These are phyloP conservation scores for Colletotrichum lupini DNA, from an alignment of 2,329 filamentous ascomycete genomes.

Conservation along the genomic window DNA sequence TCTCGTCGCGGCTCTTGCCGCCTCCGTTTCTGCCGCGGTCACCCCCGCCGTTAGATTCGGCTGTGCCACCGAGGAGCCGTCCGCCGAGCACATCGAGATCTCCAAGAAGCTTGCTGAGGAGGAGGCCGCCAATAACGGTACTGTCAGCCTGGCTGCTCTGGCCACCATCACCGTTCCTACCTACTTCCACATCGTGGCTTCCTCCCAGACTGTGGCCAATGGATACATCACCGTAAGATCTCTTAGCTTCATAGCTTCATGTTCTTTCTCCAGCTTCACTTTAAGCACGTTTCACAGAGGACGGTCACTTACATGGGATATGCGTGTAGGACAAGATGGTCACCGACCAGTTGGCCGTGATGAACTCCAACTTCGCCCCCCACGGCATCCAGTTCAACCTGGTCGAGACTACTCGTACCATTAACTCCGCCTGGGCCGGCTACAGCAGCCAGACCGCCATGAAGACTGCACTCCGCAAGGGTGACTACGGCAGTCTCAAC, in stretches of 20 bases:
- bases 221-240: slow-evolving; percentile 49
- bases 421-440: slow-evolving; percentile 58
- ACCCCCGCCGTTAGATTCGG: background rate
- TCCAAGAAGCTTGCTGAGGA: slow-evolving; percentile 35
- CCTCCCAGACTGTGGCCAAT: slow-evolving; percentile 40
- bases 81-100: slow-evolving; percentile 28
- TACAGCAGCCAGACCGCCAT: slow-evolving; percentile 53
- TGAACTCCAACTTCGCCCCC: slow-evolving; percentile 58
- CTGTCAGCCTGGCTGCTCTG: slow-evolving; percentile 36
- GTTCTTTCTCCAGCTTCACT: no score
- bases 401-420: slow-evolving; percentile 55
- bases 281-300: no score
- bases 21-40: slow-evolving; percentile 15
- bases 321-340: slow-evolving; percentile 43
- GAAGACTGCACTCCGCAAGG: slow-evolving; percentile 58
- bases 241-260: background rate
- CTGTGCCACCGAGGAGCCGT: slow-evolving; percentile 8
- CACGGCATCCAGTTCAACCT: slow-evolving; percentile 58
- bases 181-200: slow-evolving; percentile 51
- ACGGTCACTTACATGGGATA: background rate
- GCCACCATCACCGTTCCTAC: slow-evolving; percentile 49
- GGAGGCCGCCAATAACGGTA: slow-evolving; percentile 30
- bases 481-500: slow-evolving; percentile 55
- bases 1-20: slow-evolving; percentile 19
- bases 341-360: slow-evolving; percentile 52